Evolutionary conservation across 73 alveolate genomes (phyloP), one percentile per base, ranked within the genome.

Genomic region (Breviolum minutum): DNA sequence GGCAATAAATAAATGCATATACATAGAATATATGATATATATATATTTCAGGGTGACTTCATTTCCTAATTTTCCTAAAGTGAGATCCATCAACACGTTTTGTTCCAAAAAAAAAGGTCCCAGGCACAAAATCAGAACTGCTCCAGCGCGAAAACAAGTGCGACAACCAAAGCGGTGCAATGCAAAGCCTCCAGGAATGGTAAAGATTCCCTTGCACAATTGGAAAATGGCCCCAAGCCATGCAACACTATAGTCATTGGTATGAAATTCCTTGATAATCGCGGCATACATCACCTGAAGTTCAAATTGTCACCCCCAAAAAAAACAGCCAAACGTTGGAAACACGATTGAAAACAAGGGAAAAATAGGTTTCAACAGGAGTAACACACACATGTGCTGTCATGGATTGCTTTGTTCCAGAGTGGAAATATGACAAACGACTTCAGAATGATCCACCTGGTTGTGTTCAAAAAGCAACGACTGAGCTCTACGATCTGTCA

Each of bases 131-230:
- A 86, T 86, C 64, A 86, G 6, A 62, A 86, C 74, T 2, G 79
- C 61, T 6, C 94, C 77, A 29, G 81, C 94, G 2, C 94, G 62
- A 26, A 86, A 62, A 87, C 96, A 90, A 24, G 76, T 90, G 8
- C 63, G 24, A 17, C 96, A 90, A 63, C 96, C 96, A 30, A 30
- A 70, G 63, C 83, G 84, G 77, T 90, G 74, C 96, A 90, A 73
- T 64, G 96, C 96, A 26, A 30, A 90, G 16, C 96, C 96, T 0
- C 96, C 96, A 63, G 96, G 96, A 40, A 90, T 71, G 61, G 96
- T 90, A 26, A 90, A 71, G 16, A 71, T 13, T 26, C 96, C 96
- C 76, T 90, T 90, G 74, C 84, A 73, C 30, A 90, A 29, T 26
- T 70, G 85, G 87, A 90, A 90, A 17, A 69, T 90, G 61, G 87